These are phyloP conservation scores for Lachnellula hyalina DNA, from an alignment of 2,329 filamentous ascomycete genomes.

Conservation along the genomic window DNA sequence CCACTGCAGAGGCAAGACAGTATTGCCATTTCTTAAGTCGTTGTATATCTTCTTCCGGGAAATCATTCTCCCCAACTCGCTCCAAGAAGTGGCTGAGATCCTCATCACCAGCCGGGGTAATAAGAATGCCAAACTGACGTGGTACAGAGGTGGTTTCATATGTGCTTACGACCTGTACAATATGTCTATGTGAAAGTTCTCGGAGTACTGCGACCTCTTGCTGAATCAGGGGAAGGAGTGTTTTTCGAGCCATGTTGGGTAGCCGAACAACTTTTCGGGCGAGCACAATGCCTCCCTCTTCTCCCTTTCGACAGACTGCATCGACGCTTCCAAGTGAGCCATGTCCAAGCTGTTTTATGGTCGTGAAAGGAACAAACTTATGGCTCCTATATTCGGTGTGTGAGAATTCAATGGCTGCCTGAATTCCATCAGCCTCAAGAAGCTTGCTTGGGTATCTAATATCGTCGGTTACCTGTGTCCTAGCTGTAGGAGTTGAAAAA, in stretches of 20 bases:
- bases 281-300: background rate
- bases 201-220: conserved; percentile 13
- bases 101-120: conserved; percentile 15
- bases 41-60: conserved; percentile 8
- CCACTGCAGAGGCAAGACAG: conserved; percentile 16
- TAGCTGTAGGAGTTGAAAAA: background rate
- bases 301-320: conserved; percentile 5
- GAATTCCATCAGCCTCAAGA: background rate
- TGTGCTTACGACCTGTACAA: conserved; percentile 13
- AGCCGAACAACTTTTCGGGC: conserved; percentile 16
- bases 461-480: background rate
- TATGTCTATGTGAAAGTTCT: conserved; percentile 11
- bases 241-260: conserved; percentile 11
- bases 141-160: conserved; percentile 15
- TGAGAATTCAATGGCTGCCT: conserved; percentile 1
- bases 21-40: conserved; percentile 8
- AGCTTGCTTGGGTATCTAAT: background rate
- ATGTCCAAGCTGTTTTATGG: conserved; percentile 14
- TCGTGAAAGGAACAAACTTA: conserved; percentile 6
- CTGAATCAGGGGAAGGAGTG: conserved; percentile 14
- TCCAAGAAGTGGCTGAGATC: conserved; percentile 16
- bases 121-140: conserved; percentile 14
- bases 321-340: conserved; percentile 16
- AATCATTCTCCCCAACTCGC: conserved; percentile 13
- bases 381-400: conserved; percentile 10